Evolutionary conservation across 2,329 filamentous ascomycete species (phyloP).

Genomic region (Phialophora tarda): DNA sequence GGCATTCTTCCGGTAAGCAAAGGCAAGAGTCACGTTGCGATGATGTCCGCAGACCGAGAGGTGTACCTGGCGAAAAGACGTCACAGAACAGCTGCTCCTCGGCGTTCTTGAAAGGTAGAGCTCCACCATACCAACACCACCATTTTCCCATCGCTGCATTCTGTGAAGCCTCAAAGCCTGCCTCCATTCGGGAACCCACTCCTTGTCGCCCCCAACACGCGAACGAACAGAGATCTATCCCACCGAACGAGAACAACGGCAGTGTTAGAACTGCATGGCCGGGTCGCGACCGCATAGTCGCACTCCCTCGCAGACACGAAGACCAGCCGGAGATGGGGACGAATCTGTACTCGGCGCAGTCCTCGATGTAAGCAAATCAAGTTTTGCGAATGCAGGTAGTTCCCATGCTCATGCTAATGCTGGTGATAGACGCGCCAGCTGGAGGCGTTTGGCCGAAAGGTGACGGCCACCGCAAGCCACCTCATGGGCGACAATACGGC

Average conservation of each 20-base stretch:
- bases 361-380: slow-evolving; percentile 48
- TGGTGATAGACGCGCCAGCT: slow-evolving; percentile 74
- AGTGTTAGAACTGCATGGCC: slow-evolving; percentile 46
- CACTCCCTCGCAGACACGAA: slow-evolving; percentile 53
- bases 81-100: slow-evolving; percentile 11
- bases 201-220: neutral
- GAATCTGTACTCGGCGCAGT: slow-evolving; percentile 53
- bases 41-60: slow-evolving; percentile 13
- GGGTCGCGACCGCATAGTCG: slow-evolving; percentile 47
- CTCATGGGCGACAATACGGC: slow-evolving; percentile 71
- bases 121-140: neutral
- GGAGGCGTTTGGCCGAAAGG: slow-evolving; percentile 92
- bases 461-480: slow-evolving; percentile 89
- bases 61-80: neutral
- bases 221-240: neutral
- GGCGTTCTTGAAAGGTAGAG: slow-evolving; percentile 7
- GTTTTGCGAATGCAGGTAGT: neutral
- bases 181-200: neutral
- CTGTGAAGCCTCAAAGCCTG: neutral
- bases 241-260: slow-evolving; percentile 8
- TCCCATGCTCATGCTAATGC: slow-evolving; percentile 26
- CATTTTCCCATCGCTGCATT: neutral
- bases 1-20: slow-evolving; percentile 18
- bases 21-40: slow-evolving; percentile 8
- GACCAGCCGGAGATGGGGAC: slow-evolving; percentile 49